Base-by-base conservation (phyloP, 257 asterid genomes). In the Nicotiana benthamiana region DNA sequence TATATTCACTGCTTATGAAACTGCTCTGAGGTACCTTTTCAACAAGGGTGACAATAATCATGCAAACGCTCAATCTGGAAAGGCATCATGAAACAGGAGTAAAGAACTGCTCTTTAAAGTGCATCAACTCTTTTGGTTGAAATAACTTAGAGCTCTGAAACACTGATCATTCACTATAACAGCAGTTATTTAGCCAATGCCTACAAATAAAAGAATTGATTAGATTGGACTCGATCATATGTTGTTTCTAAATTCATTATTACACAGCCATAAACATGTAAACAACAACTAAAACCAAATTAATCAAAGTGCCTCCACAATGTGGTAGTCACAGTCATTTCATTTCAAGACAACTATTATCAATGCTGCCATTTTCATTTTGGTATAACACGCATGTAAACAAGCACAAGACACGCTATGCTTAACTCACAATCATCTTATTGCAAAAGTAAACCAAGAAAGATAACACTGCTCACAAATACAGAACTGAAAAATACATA, bases 1-100 rank as follows among this genome's bases (percentile, higher is more conserved):
- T 15, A 85, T 91, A 54, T 93, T 93, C 80, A 81, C 92, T n/a
- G 94, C 93, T 10, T 92, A 95, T 77, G 97, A 92, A 87, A 87
- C 87, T 66, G 89, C 95, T 48, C 81, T 92, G 67, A 85, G 90
- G 78, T 90, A 83, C 87, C 74, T 94, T 34, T 64, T 79, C 26
- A 68, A 17, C 80, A 83, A 77, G 57, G 43, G 78, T 24, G 57
- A 64, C 84, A 80, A 79, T 32, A 64, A 64, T 17, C 87, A 52
- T 22, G 87, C 84, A 18, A 48, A 76, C 10, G 60, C 81, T 76
- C 84, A 86, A 30, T 53, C 87, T n/a, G 90, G 80, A 77, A 83
- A 81, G 48, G 72, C 76, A 74, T 8, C 79, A 27, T 82, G 85
- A 62, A 43, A 77, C 22, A 63, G 79, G 54, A 22, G 12, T 22